A percentile compares a stretch with the other conserved stretches of the same genome.
These are phyloP conservation scores for Nicotiana attenuata DNA, from an alignment of 257 asterid species.

Conservation along the genomic window DNA sequence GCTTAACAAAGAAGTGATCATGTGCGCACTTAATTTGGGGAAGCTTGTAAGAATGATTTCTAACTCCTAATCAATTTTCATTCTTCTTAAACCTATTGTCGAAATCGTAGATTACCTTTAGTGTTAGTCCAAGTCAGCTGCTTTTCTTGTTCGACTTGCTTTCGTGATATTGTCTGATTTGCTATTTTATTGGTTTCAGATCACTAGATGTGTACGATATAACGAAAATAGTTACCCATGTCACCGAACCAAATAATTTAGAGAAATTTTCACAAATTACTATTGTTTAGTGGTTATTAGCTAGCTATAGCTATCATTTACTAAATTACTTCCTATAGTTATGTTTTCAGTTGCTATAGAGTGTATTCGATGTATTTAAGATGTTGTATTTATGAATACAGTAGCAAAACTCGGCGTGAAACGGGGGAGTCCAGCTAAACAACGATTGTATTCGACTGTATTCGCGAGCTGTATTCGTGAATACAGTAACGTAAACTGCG, in stretches of 20 bases:
- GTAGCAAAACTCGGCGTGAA: too few relatives aligned
- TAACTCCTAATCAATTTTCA: not conserved
- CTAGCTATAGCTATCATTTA: too few relatives aligned
- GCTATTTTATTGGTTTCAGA: not conserved
- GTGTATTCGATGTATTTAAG: too few relatives aligned
- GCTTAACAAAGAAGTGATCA: not conserved
- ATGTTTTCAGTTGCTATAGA: too few relatives aligned
- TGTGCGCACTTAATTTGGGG: not conserved
- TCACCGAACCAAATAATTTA: not conserved
- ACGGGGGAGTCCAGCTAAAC: too few relatives aligned
- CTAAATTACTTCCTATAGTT: too few relatives aligned
- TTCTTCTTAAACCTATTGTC: not conserved
- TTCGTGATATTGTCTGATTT: not conserved
- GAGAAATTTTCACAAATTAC: too few relatives aligned
- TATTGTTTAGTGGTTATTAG: too few relatives aligned
- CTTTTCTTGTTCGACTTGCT: not conserved
- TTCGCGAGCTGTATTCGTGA: too few relatives aligned
- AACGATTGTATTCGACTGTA: too few relatives aligned
- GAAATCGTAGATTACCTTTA: not conserved
- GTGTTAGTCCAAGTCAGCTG: constrained; percentile 3
- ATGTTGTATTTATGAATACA: too few relatives aligned
- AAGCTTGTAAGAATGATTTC: not conserved
- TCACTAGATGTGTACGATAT: not conserved
- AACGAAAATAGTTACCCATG: not conserved
- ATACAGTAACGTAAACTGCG: too few relatives aligned